Evolutionary conservation across 176 grass and related monocot genomes (phyloP), one percentile per base, ranked within the genome.

Genomic region (Metroxylon sagu): DNA sequence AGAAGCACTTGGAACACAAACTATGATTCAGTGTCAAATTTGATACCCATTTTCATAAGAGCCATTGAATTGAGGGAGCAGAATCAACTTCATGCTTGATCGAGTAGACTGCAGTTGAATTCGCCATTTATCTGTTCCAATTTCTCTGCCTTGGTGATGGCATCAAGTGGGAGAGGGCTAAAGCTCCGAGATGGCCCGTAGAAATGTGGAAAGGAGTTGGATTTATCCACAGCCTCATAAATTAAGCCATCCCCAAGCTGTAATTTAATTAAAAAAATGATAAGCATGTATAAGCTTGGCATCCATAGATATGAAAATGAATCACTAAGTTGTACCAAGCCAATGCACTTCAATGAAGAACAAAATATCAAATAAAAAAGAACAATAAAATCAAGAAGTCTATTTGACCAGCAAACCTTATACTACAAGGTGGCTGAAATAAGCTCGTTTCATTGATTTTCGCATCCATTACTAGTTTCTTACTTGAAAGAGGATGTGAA

Each of bases 141-240:
- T 79, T 83, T 95, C 35, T 83, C 73, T 1, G 70, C 72, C 66
- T 80, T 86, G 4, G 64, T 29, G 49, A 95, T 62, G 51, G 5
- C 26, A 63, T 77, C 67, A 50, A 80, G 31, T 25, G 53, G 54
- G 54, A 95, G 79, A 53, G 89, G 76, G 16, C 35, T 48, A 30
- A 89, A 89, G 59, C 82, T 89, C 62, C 55, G 65, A 56, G 18
- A 79, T 18, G 89, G 85, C 6, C 85, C 89, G 51, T 95, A 89
- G 49, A 95, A 95, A 83, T 89, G 89, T 59, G 89, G 89, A 17
- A 95, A 95, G 52, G 83, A 75, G 25, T 71, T 95, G 27, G 66
- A 73, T 35, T 55, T 76, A 68, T 89, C 79, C n/a, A 63, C 79
- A 12, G 73, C 50, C 73, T 89, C 89, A 74, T 83, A 85, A 71